Conservation (phyloP, 805 yeast genomes). For the Saccharomycopsis sp. region DNA sequence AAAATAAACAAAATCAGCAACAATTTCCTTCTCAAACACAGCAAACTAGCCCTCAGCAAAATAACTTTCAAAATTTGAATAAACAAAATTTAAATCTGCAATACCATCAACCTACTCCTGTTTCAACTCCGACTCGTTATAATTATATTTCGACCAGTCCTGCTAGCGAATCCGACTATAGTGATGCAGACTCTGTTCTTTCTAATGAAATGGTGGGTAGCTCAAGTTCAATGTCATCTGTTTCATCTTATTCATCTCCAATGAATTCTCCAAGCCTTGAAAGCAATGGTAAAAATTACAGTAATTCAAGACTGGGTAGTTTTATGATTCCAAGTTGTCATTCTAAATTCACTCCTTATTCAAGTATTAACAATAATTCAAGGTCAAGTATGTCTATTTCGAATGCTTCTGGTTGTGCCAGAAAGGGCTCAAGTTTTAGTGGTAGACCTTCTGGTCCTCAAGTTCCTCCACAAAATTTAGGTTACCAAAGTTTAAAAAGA, state of each 20-base stretch:
- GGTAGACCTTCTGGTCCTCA: no score
- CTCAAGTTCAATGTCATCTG: slow-evolving; percentile 28
- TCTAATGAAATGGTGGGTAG: slow-evolving; percentile 25
- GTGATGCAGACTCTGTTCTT: slow-evolving; percentile 16
- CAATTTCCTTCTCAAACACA: slow-evolving; percentile 1
- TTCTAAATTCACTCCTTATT: slow-evolving; percentile 5
- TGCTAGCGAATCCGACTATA: slow-evolving; percentile 6
- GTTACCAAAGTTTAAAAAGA: neutral
- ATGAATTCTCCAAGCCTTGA: slow-evolving; percentile 12
- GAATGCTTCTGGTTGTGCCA: neutral
- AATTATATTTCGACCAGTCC: slow-evolving; percentile 11
- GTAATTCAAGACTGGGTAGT: slow-evolving; percentile 9
- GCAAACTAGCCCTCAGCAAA: slow-evolving; percentile 1
- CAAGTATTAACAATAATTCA: slow-evolving; percentile 1
- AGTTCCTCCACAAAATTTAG: neutral
- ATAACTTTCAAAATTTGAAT: neutral
- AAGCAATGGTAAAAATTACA: neutral
- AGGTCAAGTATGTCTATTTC: neutral
- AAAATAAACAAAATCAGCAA: slow-evolving; percentile 5
- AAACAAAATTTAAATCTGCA: neutral
- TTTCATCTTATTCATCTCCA: slow-evolving; percentile 15
- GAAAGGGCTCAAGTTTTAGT: slow-evolving; percentile 12
- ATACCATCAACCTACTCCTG: slow-evolving; percentile 21
- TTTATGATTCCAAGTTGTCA: slow-evolving; percentile 8
- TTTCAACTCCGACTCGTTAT: slow-evolving; percentile 23